phyloP scores from a whole-genome alignment of 73 alveolate genomes.

The Breviolum minutum region DNA sequence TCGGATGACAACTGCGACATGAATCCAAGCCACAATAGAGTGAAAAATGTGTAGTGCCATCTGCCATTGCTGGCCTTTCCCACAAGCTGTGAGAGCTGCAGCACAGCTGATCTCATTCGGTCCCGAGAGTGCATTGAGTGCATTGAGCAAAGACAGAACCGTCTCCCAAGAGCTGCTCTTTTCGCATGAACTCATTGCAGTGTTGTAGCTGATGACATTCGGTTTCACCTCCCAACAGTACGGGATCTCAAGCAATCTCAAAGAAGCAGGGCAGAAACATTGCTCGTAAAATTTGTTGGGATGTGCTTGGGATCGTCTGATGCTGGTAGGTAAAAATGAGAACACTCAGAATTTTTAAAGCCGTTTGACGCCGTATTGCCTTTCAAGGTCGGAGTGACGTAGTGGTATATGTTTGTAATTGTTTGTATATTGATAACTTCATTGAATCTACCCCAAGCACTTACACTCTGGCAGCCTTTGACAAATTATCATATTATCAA shows the following conservation, averaged over 20 bases:
- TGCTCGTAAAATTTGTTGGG: too few species aligned
- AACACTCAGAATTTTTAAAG: too few species aligned
- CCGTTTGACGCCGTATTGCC: too few species aligned
- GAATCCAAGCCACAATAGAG: constrained; percentile 10
- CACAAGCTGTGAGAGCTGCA: constrained; percentile 67
- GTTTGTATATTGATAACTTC: too few species aligned
- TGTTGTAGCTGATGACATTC: constrained; percentile 62
- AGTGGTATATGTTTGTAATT: too few species aligned
- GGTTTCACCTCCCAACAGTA: neutral
- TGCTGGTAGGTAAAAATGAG: too few species aligned
- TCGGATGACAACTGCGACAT: neutral
- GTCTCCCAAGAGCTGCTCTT: constrained; percentile 75
- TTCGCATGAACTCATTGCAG: constrained; percentile 66
- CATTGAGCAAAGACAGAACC: constrained; percentile 11
- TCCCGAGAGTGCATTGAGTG: neutral
- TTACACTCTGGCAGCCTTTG: neutral
- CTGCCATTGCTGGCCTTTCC: constrained; percentile 75
- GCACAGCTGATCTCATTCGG: constrained; percentile 41
- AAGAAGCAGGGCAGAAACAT: neutral
- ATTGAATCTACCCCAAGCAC: too few species aligned
- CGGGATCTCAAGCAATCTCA: neutral
- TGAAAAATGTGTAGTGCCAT: constrained; percentile 12
- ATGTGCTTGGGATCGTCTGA: too few species aligned
- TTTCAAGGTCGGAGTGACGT: too few species aligned
- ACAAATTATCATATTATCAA: neutral